A percentile compares a stretch with the other conserved stretches of the same genome.
These are phyloP conservation scores for Juncus inflexus DNA, from an alignment of 176 grass and related monocot genomes.

Conservation along the genomic window DNA sequence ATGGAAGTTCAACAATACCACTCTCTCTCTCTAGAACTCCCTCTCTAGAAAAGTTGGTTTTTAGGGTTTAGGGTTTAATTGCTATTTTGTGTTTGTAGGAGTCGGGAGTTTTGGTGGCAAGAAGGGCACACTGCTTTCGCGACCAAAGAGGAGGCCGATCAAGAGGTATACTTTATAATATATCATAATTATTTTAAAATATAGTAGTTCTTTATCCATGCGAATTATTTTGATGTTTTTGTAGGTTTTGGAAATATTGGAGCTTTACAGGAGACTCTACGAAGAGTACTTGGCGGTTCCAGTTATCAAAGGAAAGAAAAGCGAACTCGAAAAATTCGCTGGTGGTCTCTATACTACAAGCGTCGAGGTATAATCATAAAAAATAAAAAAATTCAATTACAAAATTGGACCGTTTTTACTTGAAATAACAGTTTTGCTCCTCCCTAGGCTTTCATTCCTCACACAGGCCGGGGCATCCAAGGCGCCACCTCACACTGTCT, in stretches of 20 bases:
- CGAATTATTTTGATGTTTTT: neutral
- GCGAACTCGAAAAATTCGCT: slow-evolving; percentile 95
- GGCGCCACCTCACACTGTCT: slow-evolving; percentile 95
- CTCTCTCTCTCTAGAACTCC: too few relatives aligned
- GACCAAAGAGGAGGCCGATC: slow-evolving; percentile 85
- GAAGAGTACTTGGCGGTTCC: slow-evolving; percentile 96
- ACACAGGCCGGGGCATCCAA: slow-evolving; percentile 81
- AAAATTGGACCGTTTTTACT: neutral
- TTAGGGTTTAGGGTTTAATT: neutral
- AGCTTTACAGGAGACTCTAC: slow-evolving; percentile 85
- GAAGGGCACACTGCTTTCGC: slow-evolving; percentile 96
- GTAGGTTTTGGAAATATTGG: slow-evolving; percentile 94
- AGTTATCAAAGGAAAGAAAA: slow-evolving; percentile 87
- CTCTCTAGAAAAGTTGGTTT: too few relatives aligned
- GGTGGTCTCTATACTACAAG: slow-evolving; percentile 91
- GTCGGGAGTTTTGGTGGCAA: slow-evolving; percentile 97
- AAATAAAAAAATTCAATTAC: neutral
- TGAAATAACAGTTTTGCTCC: neutral
- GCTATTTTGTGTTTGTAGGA: slow-evolving; percentile 36
- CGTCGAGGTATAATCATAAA: slow-evolving; percentile 60
- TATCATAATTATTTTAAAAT: neutral
- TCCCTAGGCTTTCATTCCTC: slow-evolving; percentile 17
- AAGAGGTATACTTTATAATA: slow-evolving; percentile 48
- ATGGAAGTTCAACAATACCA: neutral
- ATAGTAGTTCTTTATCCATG: neutral